Evolutionary conservation across 2,329 filamentous ascomycete species (phyloP).

Genomic region (Fusarium globosum): DNA sequence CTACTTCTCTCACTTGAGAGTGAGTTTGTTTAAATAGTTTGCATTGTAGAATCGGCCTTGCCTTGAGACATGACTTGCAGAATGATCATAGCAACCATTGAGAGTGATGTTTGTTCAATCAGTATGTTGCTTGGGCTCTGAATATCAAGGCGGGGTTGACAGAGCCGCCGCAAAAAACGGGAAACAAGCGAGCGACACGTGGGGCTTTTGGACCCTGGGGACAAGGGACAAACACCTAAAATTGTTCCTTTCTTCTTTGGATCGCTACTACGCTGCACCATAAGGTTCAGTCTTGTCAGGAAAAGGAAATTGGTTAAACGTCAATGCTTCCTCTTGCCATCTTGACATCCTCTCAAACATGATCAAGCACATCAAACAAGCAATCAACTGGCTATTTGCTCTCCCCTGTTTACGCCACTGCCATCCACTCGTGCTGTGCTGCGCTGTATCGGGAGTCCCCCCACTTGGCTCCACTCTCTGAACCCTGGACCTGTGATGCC

Average conservation of each 20-base stretch:
- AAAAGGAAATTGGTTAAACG: not conserved
- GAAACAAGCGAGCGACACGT: slow-evolving; percentile 30
- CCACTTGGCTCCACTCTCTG: slow-evolving; percentile 16
- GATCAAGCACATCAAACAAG: slow-evolving; percentile 14
- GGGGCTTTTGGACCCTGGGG: slow-evolving; percentile 30
- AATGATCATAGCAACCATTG: not conserved
- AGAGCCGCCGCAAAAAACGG: slow-evolving; percentile 26
- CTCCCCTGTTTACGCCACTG: slow-evolving; percentile 13
- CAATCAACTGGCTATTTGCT: not conserved
- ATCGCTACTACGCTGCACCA: not conserved
- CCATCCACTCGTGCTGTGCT: slow-evolving; percentile 2
- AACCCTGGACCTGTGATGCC: slow-evolving; percentile 35
- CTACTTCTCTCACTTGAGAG: not conserved
- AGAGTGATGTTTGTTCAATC: not conserved
- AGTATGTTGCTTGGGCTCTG: not conserved
- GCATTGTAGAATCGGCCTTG: too few species aligned
- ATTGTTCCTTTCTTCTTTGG: not conserved
- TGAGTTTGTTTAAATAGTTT: not conserved
- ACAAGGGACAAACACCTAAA: slow-evolving; percentile 8
- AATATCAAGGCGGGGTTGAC: not conserved
- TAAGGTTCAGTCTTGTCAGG: not conserved
- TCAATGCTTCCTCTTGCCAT: not conserved
- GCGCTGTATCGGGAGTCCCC: slow-evolving; percentile 10
- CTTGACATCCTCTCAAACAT: not conserved
- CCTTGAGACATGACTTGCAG: not conserved